A percentile compares a stretch with the other conserved stretches of the same genome.
Conservation (phyloP, 73 alveolate genomes). For the Stentor roeselii region DNA sequence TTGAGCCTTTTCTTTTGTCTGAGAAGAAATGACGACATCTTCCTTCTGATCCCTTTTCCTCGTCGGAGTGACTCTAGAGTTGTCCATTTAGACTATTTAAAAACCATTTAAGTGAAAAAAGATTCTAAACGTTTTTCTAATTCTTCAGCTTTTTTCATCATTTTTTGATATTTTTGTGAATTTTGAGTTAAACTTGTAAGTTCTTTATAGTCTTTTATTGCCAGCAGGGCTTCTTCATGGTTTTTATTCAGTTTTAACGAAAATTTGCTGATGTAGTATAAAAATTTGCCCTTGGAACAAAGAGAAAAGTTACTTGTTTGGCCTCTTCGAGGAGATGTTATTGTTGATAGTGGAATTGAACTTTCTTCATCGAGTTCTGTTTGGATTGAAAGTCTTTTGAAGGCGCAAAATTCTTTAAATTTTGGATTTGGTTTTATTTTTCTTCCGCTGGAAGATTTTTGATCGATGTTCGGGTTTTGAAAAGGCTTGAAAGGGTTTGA, state of each 20-base stretch:
- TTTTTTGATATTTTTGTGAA: no score
- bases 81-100: no score
- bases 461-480: neutral
- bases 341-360: neutral
- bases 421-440: no score
- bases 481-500: neutral
- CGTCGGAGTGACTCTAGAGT: no score
- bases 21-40: no score
- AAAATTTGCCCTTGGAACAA: neutral
- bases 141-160: neutral
- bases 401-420: no score
- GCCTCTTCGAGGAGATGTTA: neutral
- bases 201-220: neutral
- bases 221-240: neutral
- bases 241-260: neutral
- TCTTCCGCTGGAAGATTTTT: neutral
- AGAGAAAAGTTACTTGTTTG: neutral
- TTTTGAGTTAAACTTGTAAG: no score
- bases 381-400: no score
- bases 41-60: no score
- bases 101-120: no score
- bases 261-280: no score
- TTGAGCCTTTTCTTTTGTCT: constrained; percentile 62
- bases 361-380: neutral
- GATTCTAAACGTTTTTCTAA: no score